Percentiles rank a stretch among this genome's conserved stretches.
These are phyloP conservation scores for Ceratobasidium sp. DNA, from an alignment of 1,284 basidiomycete species.

Conservation along the genomic window DNA sequence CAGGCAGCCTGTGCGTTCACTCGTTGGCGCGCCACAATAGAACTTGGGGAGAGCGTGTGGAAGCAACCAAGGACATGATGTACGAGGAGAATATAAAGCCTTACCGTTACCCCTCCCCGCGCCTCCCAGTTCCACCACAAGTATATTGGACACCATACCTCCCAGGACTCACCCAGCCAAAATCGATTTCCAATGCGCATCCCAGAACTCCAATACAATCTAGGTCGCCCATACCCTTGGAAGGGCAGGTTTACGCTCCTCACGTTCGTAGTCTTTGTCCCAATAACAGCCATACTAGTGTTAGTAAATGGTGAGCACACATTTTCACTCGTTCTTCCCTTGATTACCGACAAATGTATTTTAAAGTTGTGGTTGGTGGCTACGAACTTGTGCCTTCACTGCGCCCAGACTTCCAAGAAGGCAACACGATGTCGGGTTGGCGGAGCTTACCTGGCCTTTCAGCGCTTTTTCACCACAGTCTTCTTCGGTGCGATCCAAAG, in stretches of 20 bases:
- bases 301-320: constrained; percentile 14
- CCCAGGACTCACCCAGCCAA: too few relatives aligned
- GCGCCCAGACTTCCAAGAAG: not conserved
- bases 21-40: too few relatives aligned
- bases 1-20: too few relatives aligned
- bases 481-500: constrained; percentile 14
- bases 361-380: constrained; percentile 8
- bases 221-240: constrained; percentile 24
- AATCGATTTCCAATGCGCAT: too few relatives aligned
- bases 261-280: not conserved
- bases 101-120: too few relatives aligned
- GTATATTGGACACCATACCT: too few relatives aligned
- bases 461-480: not conserved
- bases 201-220: constrained; percentile 9
- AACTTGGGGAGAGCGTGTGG: too few relatives aligned
- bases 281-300: not conserved
- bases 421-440: constrained; percentile 21
- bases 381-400: constrained; percentile 30
- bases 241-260: not conserved
- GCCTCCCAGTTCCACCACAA: too few relatives aligned
- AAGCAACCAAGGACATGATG: too few relatives aligned
- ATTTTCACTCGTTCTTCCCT: not conserved
- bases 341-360: not conserved
- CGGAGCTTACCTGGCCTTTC: constrained; percentile 2
- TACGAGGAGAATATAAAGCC: too few relatives aligned